phyloP scores from a whole-genome alignment of 202 grass and related monocot genomes.

The Carex arenaria region DNA sequence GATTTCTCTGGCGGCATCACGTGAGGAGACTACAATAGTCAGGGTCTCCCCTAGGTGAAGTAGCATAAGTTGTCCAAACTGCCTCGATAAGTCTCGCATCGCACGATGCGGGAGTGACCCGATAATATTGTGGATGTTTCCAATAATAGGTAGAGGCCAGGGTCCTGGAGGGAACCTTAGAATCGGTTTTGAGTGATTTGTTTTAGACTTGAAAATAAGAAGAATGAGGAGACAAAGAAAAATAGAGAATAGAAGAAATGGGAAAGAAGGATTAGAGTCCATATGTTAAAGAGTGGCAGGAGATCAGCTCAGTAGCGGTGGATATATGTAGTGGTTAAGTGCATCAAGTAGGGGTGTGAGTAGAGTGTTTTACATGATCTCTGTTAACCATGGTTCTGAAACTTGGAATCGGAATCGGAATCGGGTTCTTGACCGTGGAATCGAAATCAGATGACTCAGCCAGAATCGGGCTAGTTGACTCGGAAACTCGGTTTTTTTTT shows the following conservation, averaged over 20 bases:
- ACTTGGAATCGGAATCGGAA: too few relatives aligned
- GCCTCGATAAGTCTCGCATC: conserved; percentile 27
- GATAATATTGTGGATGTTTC: conserved; percentile 42
- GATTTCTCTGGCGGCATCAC: conserved; percentile 31
- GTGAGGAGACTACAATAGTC: conserved; percentile 26
- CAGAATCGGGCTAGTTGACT: too few relatives aligned
- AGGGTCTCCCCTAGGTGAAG: conserved; percentile 40
- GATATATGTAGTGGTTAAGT: background rate
- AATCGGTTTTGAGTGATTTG: background rate
- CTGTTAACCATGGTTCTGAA: too few relatives aligned
- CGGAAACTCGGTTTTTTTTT: too few relatives aligned
- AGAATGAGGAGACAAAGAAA: background rate
- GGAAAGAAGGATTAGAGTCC: background rate
- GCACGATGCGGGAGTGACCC: conserved; percentile 36
- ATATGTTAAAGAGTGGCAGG: background rate
- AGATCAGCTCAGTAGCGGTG: background rate
- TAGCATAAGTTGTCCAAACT: conserved; percentile 41
- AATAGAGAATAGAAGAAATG: background rate
- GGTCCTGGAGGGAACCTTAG: conserved; percentile 33
- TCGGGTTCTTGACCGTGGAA: too few relatives aligned
- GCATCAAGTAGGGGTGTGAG: background rate
- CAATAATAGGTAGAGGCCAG: conserved; percentile 45
- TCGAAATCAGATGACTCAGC: too few relatives aligned
- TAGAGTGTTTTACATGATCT: too few relatives aligned
- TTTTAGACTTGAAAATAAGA: background rate